Conservation (phyloP, 441 rosid genomes). For the Eruca vesicaria region DNA sequence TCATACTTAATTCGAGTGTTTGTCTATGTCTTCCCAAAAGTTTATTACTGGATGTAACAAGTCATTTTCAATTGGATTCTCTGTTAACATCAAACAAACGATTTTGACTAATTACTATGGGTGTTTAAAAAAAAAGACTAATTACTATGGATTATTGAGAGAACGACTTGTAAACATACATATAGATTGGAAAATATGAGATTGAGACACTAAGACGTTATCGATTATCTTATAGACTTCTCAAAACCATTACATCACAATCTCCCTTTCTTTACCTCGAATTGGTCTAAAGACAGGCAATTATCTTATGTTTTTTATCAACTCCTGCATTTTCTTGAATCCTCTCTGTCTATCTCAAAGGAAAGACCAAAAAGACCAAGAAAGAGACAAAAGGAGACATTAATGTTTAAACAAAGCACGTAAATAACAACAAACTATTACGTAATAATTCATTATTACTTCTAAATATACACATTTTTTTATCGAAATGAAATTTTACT, state of each 20-base stretch:
- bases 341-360: conserved; percentile 15
- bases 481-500: not conserved
- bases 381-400: conserved; percentile 30
- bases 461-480: conserved; percentile 21
- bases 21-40: not conserved
- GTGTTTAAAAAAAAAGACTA: too few relatives aligned
- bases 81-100: conserved; percentile 13
- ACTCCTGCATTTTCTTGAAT: conserved; percentile 11
- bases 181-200: not conserved
- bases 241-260: not conserved
- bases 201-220: not conserved
- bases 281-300: too few relatives aligned
- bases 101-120: conserved; percentile 21
- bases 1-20: not conserved
- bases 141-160: conserved; percentile 18
- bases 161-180: not conserved
- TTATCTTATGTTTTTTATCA: not conserved
- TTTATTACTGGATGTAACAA: conserved; percentile 18
- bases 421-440: conserved; percentile 27
- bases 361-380: conserved; percentile 10
- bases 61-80: conserved; percentile 32
- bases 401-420: conserved; percentile 31
- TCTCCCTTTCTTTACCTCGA: too few relatives aligned
- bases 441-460: conserved; percentile 13
- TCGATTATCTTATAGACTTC: not conserved